phyloP scores from a whole-genome alignment of 192 early-diverging fungal species.

The Linnemannia exigua region DNA sequence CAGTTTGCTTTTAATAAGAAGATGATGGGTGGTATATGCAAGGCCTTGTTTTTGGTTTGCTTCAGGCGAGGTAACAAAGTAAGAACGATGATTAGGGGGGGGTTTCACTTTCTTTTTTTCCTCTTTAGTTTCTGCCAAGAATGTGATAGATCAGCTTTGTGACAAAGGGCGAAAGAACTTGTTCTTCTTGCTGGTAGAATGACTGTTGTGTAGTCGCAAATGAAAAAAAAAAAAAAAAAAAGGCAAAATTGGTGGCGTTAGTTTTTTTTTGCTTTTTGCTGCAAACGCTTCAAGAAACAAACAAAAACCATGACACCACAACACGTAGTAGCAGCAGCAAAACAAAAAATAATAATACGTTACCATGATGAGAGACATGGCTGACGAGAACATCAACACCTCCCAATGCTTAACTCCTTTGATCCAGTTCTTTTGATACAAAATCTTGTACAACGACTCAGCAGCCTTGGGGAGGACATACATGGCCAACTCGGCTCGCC shows the following conservation, averaged over 20 bases:
- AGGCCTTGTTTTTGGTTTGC: not conserved
- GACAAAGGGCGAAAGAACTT: constrained; percentile 67
- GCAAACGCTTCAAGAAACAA: not conserved
- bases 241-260: not conserved
- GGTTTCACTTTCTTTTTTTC: too few relatives aligned
- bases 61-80: too few relatives aligned
- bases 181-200: constrained; percentile 72
- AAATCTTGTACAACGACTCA: constrained; percentile 74
- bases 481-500: constrained; percentile 80
- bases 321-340: not conserved
- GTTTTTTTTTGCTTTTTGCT: too few relatives aligned
- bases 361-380: constrained; percentile 83
- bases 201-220: constrained; percentile 58
- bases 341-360: constrained; percentile 16
- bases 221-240: not conserved
- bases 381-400: constrained; percentile 69
- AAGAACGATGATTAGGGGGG: too few relatives aligned
- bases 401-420: constrained; percentile 73
- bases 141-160: constrained; percentile 55
- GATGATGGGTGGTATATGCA: not conserved
- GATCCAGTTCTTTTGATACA: constrained; percentile 72
- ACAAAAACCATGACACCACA: not conserved
- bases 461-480: constrained; percentile 85
- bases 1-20: not conserved
- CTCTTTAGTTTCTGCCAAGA: constrained; percentile 34